Base-by-base conservation (phyloP, 305 asterid species). In the Fraxinus paxiana region DNA sequence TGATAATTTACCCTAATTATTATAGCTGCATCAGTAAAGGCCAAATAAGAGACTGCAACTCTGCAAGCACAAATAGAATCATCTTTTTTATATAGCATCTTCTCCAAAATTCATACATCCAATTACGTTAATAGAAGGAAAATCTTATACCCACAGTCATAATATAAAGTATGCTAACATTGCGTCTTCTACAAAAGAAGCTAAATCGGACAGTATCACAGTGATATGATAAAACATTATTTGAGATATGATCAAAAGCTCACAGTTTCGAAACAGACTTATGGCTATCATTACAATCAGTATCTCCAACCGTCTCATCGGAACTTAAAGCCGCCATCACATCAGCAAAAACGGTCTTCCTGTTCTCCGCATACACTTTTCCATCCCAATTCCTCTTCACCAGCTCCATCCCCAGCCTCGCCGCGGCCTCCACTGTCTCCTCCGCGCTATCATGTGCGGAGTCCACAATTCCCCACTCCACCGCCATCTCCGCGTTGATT, bases 341-440 rank as follows among this genome's bases (percentile, higher is more conserved):
- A 18, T 86, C 80, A 0, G 79, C 75, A 74, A 80, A 71, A 77
- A 87, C 59, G 4, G 83, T 37, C 77, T 34, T 71, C 84, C 89
- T 79, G 6, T 71, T 83, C 3, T 63, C 77, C 17, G 81, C 88
- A 35, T 90, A 90, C 12, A 74, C 81, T 30, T 67, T 1, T 4
- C 88, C 89, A 5, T 83, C 73, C 93, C 90, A 87, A 5, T 82
- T 83, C 82, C 83, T 84, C 41, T 76, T 63, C 82, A 76, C 82
- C 80, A 88, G 54, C 75, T 84, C 83, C 83, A 22, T 63, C 79
- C 88, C 91, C 73, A 88, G 77, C 84, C 63, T 70, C 84, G 63
- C 80, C 34, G 93, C 90, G 15, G 87, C 89, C 67, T 75, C 86
- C 82, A 88, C 46, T 35, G 90, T 85, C 85, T 73, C 88, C 73